phyloP scores from a whole-genome alignment of 2,329 filamentous ascomycete genomes.

The Gliomastix tumulicola region DNA sequence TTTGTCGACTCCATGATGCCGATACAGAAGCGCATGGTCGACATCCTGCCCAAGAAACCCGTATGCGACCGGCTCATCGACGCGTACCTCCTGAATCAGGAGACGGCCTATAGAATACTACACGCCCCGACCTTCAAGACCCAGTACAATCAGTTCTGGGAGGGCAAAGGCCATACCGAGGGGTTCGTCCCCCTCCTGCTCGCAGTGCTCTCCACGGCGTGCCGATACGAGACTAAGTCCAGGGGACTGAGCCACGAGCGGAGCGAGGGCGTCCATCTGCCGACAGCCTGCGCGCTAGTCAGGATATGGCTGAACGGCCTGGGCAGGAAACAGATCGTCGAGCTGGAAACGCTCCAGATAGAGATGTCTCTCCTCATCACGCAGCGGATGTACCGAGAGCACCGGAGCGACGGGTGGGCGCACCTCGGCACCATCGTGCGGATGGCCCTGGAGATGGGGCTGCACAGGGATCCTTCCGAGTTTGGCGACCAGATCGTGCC shows the following conservation, averaged over 20 bases:
- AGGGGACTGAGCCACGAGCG: constrained; percentile 43
- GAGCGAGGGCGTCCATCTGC: constrained; percentile 47
- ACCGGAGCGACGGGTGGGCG: constrained; percentile 44
- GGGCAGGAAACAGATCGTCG: constrained; percentile 43
- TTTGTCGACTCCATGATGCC: constrained; percentile 54
- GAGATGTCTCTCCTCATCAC: constrained; percentile 47
- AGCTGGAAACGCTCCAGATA: constrained; percentile 45
- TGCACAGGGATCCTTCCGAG: constrained; percentile 50
- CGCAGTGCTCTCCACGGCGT: constrained; percentile 44
- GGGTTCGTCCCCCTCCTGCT: constrained; percentile 47
- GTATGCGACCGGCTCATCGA: constrained; percentile 44
- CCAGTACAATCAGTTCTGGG: constrained; percentile 46
- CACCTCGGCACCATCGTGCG: constrained; percentile 48
- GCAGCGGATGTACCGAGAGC: constrained; percentile 42
- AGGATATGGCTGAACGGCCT: constrained; percentile 45
- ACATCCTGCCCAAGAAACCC: constrained; percentile 42
- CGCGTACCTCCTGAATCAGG: constrained; percentile 41
- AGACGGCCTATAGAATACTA: constrained; percentile 45
- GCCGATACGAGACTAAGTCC: constrained; percentile 43
- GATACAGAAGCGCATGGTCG: constrained; percentile 49
- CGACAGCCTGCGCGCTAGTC: constrained; percentile 48
- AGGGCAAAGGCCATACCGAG: constrained; percentile 35
- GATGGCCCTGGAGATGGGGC: constrained; percentile 52
- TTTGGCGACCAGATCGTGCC: constrained; percentile 39
- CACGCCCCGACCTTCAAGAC: constrained; percentile 44